Evolutionary conservation across 2,329 filamentous ascomycete species (phyloP).

Genomic region (Coccinonectria pachysandricola): DNA sequence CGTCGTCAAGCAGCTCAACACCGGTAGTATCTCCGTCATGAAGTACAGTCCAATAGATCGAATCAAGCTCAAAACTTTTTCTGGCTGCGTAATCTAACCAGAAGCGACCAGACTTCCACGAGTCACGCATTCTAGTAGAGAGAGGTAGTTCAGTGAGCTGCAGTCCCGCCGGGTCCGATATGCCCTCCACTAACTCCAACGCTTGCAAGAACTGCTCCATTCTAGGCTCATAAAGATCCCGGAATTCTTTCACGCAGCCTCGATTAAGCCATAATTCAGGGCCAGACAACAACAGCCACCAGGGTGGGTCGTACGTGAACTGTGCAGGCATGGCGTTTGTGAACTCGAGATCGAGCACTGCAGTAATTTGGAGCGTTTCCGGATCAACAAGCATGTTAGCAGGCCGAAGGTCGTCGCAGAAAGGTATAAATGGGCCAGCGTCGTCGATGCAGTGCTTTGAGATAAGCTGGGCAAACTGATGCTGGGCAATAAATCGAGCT

Average conservation of each 20-base stretch:
- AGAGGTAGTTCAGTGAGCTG: slow-evolving; percentile 4
- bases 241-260: slow-evolving; percentile 12
- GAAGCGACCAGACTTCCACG: slow-evolving; percentile 24
- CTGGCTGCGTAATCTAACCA: slow-evolving; percentile 28
- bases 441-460: slow-evolving; percentile 20
- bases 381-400: slow-evolving; percentile 29
- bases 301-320: slow-evolving; percentile 27
- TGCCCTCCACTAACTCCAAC: slow-evolving; percentile 19
- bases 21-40: slow-evolving; percentile 15
- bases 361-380: slow-evolving; percentile 24
- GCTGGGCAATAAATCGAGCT: slow-evolving; percentile 23
- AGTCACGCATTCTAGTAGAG: slow-evolving; percentile 23
- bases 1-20: slow-evolving; percentile 15
- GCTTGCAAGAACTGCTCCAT: slow-evolving; percentile 27
- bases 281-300: slow-evolving; percentile 26
- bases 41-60: slow-evolving; percentile 22
- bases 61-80: slow-evolving; percentile 26
- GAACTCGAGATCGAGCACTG: slow-evolving; percentile 30
- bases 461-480: slow-evolving; percentile 22
- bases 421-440: slow-evolving; percentile 26
- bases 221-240: slow-evolving; percentile 19
- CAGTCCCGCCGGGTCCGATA: neutral
- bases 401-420: slow-evolving; percentile 29
- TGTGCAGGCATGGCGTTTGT: slow-evolving; percentile 30
- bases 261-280: slow-evolving; percentile 16